Evolutionary conservation across 2,329 filamentous ascomycete genomes (phyloP).

Genomic region (Sclerotinia spermophila): DNA sequence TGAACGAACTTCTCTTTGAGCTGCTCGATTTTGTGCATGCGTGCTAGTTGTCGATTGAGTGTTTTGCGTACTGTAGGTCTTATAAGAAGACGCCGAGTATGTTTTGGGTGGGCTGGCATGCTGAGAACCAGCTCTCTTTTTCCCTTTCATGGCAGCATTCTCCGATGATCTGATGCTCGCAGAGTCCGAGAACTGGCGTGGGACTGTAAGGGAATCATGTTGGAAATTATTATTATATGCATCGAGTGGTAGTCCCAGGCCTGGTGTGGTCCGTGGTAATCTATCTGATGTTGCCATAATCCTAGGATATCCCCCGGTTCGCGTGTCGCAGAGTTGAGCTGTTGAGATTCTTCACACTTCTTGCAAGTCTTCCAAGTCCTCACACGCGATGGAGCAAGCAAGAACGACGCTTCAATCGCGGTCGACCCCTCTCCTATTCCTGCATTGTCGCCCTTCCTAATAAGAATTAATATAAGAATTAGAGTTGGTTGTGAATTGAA

Average conservation of each 20-base stretch:
- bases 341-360: neutral
- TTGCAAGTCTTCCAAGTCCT: slow-evolving; percentile 2
- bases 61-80: slow-evolving; percentile 21
- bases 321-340: slow-evolving; percentile 1
- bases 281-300: slow-evolving; percentile 23
- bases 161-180: slow-evolving; percentile 27
- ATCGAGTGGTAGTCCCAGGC: slow-evolving; percentile 27
- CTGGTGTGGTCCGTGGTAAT: slow-evolving; percentile 21
- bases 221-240: slow-evolving; percentile 28
- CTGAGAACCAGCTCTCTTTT: slow-evolving; percentile 22
- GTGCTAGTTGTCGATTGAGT: slow-evolving; percentile 32
- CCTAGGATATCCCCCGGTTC: slow-evolving; percentile 13
- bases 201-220: slow-evolving; percentile 25
- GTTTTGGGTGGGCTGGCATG: slow-evolving; percentile 26
- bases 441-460: neutral
- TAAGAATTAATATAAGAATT: neutral
- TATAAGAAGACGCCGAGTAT: slow-evolving; percentile 30
- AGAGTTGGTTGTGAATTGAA: neutral
- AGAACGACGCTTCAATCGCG: slow-evolving; percentile 18
- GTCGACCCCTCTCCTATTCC: slow-evolving; percentile 6
- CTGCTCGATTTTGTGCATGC: slow-evolving; percentile 24
- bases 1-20: slow-evolving; percentile 32
- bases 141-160: slow-evolving; percentile 27
- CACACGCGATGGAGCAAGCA: slow-evolving; percentile 18
- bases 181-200: slow-evolving; percentile 26